These are phyloP conservation scores for Xylariaceae sp. DNA, from an alignment of 2,329 filamentous ascomycete genomes.

Conservation along the genomic window DNA sequence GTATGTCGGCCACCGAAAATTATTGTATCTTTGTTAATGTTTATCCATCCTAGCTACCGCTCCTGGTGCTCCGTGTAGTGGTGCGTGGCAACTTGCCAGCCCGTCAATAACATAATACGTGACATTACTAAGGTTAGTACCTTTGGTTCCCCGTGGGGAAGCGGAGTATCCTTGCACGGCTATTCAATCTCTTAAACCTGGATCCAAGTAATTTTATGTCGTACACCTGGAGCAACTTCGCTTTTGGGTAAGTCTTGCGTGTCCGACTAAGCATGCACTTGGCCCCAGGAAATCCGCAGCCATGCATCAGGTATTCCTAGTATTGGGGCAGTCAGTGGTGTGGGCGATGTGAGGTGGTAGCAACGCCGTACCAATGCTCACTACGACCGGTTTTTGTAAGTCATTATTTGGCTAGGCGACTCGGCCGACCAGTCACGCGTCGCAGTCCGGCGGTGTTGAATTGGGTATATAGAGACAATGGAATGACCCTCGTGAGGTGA, in stretches of 20 bases:
- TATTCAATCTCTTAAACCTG: neutral
- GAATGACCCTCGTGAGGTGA: neutral
- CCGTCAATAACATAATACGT: no score
- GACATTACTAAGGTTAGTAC: no score
- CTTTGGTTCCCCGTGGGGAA: conserved; percentile 10
- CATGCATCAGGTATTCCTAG: no score
- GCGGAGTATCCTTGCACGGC: neutral
- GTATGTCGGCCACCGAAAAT: no score
- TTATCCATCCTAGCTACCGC: no score
- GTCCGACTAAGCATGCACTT: neutral
- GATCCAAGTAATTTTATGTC: neutral
- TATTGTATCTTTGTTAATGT: no score
- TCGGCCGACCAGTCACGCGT: conserved; percentile 7
- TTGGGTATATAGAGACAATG: conserved; percentile 14
- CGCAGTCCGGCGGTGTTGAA: neutral
- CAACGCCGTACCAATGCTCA: no score
- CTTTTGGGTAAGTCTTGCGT: conserved; percentile 19
- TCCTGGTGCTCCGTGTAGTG: no score
- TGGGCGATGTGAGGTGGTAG: no score
- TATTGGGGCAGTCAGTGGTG: no score
- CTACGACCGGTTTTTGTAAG: no score
- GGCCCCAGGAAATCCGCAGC: neutral
- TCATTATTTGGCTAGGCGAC: neutral
- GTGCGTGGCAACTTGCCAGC: no score
- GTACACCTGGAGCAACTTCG: conserved; percentile 17